Evolutionary conservation across 768 basidiomycete species (phyloP), one percentile per base, ranked within the genome.

Genomic region (Cystofilobasidium macerans): DNA sequence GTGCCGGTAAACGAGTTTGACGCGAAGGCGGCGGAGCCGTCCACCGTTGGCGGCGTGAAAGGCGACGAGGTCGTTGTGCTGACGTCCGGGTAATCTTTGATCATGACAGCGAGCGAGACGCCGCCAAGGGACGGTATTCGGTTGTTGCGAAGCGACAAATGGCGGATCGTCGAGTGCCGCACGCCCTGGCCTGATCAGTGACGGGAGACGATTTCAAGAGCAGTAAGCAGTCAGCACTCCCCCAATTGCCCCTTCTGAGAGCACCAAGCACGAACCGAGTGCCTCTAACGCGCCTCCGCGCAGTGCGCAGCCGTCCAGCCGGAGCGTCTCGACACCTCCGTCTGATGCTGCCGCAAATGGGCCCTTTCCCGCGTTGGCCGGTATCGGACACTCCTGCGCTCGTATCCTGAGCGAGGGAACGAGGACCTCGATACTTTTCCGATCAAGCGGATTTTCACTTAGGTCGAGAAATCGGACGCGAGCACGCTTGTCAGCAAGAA

Each of bases 51-150:
- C 24, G 9, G 45, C 56, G 68, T 8, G 42, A 54, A 53, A 32
- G 62, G 24, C 20, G 70, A 51, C 22, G 66, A 38, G 64, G 64
- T 66, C 1, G 73, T 68, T 2, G 79, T 73, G 0, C 79, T 74
- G 33, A 22, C 70, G 70, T 95, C 90, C 4, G 90, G 64, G 73
- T 97, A 98, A 75, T 99, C 94, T 60, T 88, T 84, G 69, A 97
- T 92, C 89, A 99, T 93, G 60, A 95, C 81, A 0, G 94, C 92
- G 16, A 98, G 80, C 0, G 91, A 88, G 7, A 98, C 90, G 11
- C 87, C 91, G 38, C 92, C 91, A 0, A 87, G 82, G 0, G 85
- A 81, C 38, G 81, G 84, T 71, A 98, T 95, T 48, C 83, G 83
- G 76, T 99, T 98, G 54, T 89, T 82, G 20, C 94, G 84, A 28